Percentiles rank a stretch among this genome's conserved stretches.
Conservation (phyloP, 768 basidiomycete species). For the Holtermannia corniformis region DNA sequence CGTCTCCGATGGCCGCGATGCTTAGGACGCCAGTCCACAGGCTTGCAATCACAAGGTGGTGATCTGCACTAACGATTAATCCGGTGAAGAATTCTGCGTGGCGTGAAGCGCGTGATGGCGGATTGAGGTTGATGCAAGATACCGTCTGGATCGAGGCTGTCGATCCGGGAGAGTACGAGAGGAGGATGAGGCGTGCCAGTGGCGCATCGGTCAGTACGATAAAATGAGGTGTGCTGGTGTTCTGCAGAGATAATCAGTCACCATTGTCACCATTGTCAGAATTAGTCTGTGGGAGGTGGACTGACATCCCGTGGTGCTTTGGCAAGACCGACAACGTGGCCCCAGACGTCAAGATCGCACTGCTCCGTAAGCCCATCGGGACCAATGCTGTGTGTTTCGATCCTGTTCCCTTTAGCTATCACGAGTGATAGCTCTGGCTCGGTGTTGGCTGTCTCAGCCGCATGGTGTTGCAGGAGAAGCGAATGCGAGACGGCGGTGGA, state of each 20-base stretch:
- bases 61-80: constrained; percentile 19
- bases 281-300: neutral
- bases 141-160: constrained; percentile 15
- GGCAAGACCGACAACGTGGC: constrained; percentile 31
- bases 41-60: constrained; percentile 29
- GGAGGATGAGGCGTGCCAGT: constrained; percentile 30
- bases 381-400: constrained; percentile 33
- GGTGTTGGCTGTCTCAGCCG: constrained; percentile 7
- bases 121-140: constrained; percentile 20
- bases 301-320: constrained; percentile 27
- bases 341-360: constrained; percentile 32
- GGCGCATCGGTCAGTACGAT: constrained; percentile 34
- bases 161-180: constrained; percentile 14
- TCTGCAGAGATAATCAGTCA: neutral
- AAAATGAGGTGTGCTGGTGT: constrained; percentile 29
- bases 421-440: constrained; percentile 21
- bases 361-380: constrained; percentile 18
- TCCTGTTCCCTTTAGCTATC: constrained; percentile 31
- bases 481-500: constrained; percentile 35
- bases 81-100: constrained; percentile 35
- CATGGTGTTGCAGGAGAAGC: constrained; percentile 5
- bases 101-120: constrained; percentile 26
- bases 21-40: constrained; percentile 37
- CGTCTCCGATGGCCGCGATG: constrained; percentile 13
- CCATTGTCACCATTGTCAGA: neutral